Evolutionary conservation across 768 basidiomycete species (phyloP).

Genomic region (Rhizopogon roseolus): DNA sequence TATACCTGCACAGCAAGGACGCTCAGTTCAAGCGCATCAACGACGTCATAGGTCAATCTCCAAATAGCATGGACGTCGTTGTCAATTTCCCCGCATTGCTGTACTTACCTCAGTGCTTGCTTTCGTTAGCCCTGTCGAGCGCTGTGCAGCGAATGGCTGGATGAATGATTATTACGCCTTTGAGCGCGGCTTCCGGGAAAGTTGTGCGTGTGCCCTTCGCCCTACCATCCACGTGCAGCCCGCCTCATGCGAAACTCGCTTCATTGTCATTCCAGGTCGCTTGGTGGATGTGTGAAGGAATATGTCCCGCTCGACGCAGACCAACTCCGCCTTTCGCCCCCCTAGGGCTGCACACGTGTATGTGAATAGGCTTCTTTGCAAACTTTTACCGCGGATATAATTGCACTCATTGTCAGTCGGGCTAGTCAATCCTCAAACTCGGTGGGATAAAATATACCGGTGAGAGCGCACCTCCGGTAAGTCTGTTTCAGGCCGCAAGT

Average conservation of each 20-base stretch:
- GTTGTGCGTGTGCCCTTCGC: background rate
- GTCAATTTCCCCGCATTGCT: background rate
- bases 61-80: background rate
- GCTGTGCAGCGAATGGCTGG: background rate
- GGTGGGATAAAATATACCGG: background rate
- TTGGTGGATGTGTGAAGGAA: conserved; percentile 1
- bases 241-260: background rate
- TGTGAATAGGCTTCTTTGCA: background rate
- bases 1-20: background rate
- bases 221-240: background rate
- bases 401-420: background rate
- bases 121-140: background rate
- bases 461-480: background rate
- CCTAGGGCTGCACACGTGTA: background rate
- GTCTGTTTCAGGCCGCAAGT: too few relatives aligned
- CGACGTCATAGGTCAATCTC: background rate
- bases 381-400: conserved; percentile 1
- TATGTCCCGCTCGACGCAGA: background rate
- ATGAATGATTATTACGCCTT: background rate
- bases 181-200: background rate
- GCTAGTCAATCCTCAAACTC: background rate
- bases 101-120: background rate
- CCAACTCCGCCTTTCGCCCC: background rate
- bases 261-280: background rate
- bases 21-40: background rate